phyloP scores from a whole-genome alignment of 495 filamentous ascomycete genomes.

The Penicilliopsis zonata region DNA sequence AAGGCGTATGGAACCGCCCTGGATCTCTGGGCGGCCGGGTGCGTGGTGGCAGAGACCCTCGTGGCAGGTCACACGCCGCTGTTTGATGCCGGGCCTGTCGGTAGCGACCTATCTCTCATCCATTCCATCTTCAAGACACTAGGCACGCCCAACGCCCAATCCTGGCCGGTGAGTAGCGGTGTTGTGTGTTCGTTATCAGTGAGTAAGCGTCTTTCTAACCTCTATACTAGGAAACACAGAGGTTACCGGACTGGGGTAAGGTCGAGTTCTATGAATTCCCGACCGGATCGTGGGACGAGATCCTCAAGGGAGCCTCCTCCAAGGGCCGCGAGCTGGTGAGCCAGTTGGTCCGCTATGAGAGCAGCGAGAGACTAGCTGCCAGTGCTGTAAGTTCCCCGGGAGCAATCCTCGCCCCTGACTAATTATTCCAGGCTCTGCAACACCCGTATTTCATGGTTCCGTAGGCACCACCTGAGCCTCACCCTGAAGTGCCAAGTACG shows the following conservation, averaged over 20 bases:
- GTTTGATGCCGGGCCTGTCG: conserved; percentile 78
- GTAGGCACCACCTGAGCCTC: conserved; percentile 2
- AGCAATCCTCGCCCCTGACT: neutral
- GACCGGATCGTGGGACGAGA: conserved; percentile 37
- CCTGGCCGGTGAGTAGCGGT: conserved; percentile 57
- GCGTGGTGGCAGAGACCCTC: conserved; percentile 60
- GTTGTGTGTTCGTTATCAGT: neutral
- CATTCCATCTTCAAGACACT: conserved; percentile 80
- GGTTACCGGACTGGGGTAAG: conserved; percentile 56
- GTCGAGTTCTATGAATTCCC: conserved; percentile 46
- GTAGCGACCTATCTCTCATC: conserved; percentile 85
- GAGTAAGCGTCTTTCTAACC: neutral
- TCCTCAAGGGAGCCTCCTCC: conserved; percentile 36
- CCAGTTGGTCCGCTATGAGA: conserved; percentile 45
- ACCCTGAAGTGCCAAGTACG: no score
- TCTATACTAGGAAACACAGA: conserved; percentile 34
- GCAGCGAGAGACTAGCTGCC: conserved; percentile 35
- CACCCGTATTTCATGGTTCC: conserved; percentile 25
- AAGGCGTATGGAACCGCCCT: conserved; percentile 53
- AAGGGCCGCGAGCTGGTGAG: conserved; percentile 42
- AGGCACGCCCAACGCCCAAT: conserved; percentile 65
- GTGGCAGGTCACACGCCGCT: conserved; percentile 38
- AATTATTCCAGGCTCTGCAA: conserved; percentile 18
- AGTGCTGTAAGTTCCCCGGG: conserved; percentile 27
- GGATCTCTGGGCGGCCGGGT: conserved; percentile 87